phyloP scores from a whole-genome alignment of 805 yeast species.

The Lipomyces japonicus region DNA sequence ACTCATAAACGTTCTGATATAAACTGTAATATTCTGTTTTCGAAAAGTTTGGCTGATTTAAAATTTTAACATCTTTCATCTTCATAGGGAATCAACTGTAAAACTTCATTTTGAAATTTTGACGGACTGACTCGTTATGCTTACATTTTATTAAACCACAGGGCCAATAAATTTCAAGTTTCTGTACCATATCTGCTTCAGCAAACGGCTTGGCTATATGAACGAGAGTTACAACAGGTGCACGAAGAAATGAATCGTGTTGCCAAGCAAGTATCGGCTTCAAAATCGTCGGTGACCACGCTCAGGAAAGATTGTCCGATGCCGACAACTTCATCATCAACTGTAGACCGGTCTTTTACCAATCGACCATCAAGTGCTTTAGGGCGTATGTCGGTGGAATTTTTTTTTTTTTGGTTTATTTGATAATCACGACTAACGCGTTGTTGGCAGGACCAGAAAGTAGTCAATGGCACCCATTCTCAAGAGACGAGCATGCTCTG shows the following conservation, averaged over 20 bases:
- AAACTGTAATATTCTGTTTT: slow-evolving; percentile 32
- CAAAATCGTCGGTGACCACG: neutral
- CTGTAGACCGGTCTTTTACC: neutral
- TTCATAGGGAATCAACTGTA: slow-evolving; percentile 39
- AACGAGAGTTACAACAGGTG: slow-evolving; percentile 39
- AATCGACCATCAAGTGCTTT: neutral
- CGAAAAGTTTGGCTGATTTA: slow-evolving; percentile 2
- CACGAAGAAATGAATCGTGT: slow-evolving; percentile 35
- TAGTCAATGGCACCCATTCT: too few relatives aligned
- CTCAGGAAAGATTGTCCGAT: neutral
- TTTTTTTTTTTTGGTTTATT: too few relatives aligned
- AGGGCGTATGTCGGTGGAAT: neutral
- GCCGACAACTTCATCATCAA: neutral
- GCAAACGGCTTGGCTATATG: slow-evolving; percentile 45
- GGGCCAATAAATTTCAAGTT: slow-evolving; percentile 39
- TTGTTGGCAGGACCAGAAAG: too few relatives aligned
- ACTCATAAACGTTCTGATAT: slow-evolving; percentile 36
- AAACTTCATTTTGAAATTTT: slow-evolving; percentile 32
- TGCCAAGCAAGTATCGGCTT: neutral
- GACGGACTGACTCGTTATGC: slow-evolving; percentile 31
- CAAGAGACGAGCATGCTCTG: too few relatives aligned
- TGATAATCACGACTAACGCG: too few relatives aligned
- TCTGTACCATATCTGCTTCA: slow-evolving; percentile 39
- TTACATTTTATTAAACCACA: slow-evolving; percentile 33
- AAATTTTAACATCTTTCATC: slow-evolving; percentile 11